Conservation (phyloP, 2,329 filamentous ascomycete genomes). For the Camillea tinctor region DNA sequence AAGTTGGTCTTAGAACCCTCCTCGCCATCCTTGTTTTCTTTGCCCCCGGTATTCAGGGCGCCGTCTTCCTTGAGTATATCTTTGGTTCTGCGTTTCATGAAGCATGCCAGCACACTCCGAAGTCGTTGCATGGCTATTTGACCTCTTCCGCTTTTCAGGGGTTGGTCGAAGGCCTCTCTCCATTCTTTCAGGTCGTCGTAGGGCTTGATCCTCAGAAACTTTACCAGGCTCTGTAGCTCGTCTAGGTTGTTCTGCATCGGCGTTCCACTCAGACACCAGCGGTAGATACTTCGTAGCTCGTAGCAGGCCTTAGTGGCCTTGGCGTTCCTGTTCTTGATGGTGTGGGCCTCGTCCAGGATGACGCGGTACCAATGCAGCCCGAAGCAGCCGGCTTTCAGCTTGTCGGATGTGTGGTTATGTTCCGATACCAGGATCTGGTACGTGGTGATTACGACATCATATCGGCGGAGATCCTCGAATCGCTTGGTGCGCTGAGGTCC, state of each 20-base stretch:
- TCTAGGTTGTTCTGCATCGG: slow-evolving; percentile 99
- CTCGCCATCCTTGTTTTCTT: slow-evolving; percentile 50
- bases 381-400: slow-evolving; percentile 77
- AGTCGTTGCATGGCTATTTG: slow-evolving; percentile 85
- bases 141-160: slow-evolving; percentile 86
- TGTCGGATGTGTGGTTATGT: slow-evolving; percentile 66
- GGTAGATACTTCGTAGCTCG: slow-evolving; percentile 78
- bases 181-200: slow-evolving; percentile 84
- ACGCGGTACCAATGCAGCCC: slow-evolving; percentile 93
- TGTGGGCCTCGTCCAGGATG: slow-evolving; percentile 94
- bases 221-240: slow-evolving; percentile 89
- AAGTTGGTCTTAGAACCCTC: slow-evolving; percentile 61
- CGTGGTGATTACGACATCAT: slow-evolving; percentile 95
- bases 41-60: slow-evolving; percentile 74
- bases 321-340: slow-evolving; percentile 96
- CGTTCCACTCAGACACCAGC: slow-evolving; percentile 95
- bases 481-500: slow-evolving; percentile 81
- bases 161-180: slow-evolving; percentile 87
- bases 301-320: slow-evolving; percentile 94
- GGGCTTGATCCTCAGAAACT: slow-evolving; percentile 87
- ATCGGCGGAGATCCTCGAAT: slow-evolving; percentile 72
- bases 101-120: slow-evolving; percentile 81
- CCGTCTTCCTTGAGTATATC: slow-evolving; percentile 90
- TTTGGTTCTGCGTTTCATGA: slow-evolving; percentile 99
- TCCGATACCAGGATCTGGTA: slow-evolving; percentile 96